Base-by-base conservation (phyloP, 257 asterid species). In the Solanum microdontum region DNA sequence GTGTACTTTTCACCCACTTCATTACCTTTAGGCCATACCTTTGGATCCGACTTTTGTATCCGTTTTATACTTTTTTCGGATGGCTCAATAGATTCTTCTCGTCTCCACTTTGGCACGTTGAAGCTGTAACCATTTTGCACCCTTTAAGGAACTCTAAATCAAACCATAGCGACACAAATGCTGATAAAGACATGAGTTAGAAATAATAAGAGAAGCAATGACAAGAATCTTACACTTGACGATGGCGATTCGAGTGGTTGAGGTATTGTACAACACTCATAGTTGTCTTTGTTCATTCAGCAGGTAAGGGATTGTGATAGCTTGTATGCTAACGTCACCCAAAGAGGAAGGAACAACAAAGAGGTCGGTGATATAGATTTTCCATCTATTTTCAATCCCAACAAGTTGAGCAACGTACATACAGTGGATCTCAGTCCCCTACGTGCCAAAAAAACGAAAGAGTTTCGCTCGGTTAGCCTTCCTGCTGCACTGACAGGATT, bases 231-330 rank as follows among this genome's bases (percentile, higher is more conserved):
- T 10, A 30, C 90, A 94, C 95, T 98, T 94, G 99, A 92, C 93
- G 97, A 90, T 97, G 98, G 86, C 92, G 96, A 92, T 94, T 94
- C 83, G 82, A 95, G 95, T 91, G 90, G 94, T 92, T 88, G 98
- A 86, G 96, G 91, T 87, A 90, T 94, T 36, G 98, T 93, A 87
- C 98, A 91, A 90, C 89, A 94, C 87, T 96, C 99, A 21, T 58
- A 4, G 94, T 94, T 36, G 97, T 97, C 99, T 95, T 90, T 91
- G 89, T 21, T 58, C 66, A 58, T 87, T 91, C 84, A 88, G 87
- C 90, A 75, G 75, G 33, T 40, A 80, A 82, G 64, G 79, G 17
- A 60, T 19, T 74, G 30, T 0, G 3, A 74, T 36, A 36, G 30
- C 82, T 74, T 21, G 30, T 34, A 36, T 21, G 82, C 51, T 74